Percentiles rank a stretch among this genome's conserved stretches.
These are phyloP conservation scores for Calonectria leucothoes DNA, from an alignment of 2,329 filamentous ascomycete genomes.

Conservation along the genomic window DNA sequence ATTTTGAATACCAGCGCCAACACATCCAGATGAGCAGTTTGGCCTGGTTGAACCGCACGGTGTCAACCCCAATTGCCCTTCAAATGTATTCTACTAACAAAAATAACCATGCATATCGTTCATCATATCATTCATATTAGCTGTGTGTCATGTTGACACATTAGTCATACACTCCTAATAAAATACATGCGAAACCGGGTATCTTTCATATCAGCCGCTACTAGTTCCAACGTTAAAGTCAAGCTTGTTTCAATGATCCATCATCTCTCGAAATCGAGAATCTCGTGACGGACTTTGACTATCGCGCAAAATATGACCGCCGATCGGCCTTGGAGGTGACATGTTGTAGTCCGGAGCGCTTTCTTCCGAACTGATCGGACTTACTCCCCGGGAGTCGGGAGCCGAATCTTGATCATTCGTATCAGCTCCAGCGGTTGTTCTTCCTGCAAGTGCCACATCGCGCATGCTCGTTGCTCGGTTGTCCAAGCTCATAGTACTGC, in stretches of 20 bases:
- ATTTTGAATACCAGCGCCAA: neutral
- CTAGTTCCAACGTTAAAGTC: neutral
- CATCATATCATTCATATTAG: neutral
- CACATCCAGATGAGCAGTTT: neutral
- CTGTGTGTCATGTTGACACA: neutral
- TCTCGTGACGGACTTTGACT: constrained; percentile 66
- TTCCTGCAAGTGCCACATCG: constrained; percentile 60
- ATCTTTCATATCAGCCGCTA: neutral
- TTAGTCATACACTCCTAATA: constrained; percentile 1
- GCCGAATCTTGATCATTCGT: constrained; percentile 31
- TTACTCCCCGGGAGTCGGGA: constrained; percentile 50
- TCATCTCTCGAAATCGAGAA: constrained; percentile 70
- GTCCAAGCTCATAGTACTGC: constrained; percentile 57
- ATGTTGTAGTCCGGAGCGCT: constrained; percentile 40
- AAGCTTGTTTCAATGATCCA: constrained; percentile 47
- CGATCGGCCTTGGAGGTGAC: constrained; percentile 52
- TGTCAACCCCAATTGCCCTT: neutral
- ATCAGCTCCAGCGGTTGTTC: constrained; percentile 38
- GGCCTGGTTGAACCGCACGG: neutral
- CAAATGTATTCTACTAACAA: neutral
- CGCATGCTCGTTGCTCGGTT: constrained; percentile 56
- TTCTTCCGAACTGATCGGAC: constrained; percentile 48
- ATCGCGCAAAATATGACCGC: constrained; percentile 47
- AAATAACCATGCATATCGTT: neutral
- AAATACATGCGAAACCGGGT: constrained; percentile 1